Base-by-base conservation (phyloP, 1,284 basidiomycete species). In the Naganishia sp. region DNA sequence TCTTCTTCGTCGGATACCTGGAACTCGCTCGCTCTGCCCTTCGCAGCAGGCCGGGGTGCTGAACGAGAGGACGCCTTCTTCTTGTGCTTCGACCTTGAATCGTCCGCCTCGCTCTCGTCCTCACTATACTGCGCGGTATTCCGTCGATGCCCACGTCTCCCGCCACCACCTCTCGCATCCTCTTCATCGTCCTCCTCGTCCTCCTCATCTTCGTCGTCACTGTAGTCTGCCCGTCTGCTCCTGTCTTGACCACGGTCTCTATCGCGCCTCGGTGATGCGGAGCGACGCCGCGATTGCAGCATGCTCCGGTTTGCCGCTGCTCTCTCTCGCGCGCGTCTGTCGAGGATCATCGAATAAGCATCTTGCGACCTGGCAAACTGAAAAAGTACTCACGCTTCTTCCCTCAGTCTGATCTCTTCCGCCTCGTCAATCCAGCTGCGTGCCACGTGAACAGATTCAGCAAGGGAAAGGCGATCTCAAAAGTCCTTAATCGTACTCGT, bases 1-100 rank as follows among this genome's bases (percentile, higher is more conserved):
- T 90, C 88, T 3, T 76, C 75, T 25, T 82, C 82, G 70, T 90
- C 88, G 31, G 86, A 88, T 39, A 87, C 84, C 76, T 62, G 61
- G 17, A 50, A 65, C n/a, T 65, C 43, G 31, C 2, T n/a, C 39
- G 15, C 11, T 39, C 50, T 23, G 11, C 23, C 17, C 43, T 49
- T 54, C 23, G 17, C 28, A 21, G 28, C 45, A 17, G 25, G 42
- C 25, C 47, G 58, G 50, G 6, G 31, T 41, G 35, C 23, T 31
- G 35, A 25, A 21, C 21, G 32, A 11, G 49, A 41, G 17, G 51
- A 28, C 5, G 42, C n/a, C 21, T 41, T 18, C 46, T 50, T 54
- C 45, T 21, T 65, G 43, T 46, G 52, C 35, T 39, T 39, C 7
- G 52, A 42, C 32, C 53, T 46, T 3, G 11, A 28, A 10, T 39